Evolutionary conservation across 257 asterid genomes (phyloP).

Genomic region (Scutellaria minor): DNA sequence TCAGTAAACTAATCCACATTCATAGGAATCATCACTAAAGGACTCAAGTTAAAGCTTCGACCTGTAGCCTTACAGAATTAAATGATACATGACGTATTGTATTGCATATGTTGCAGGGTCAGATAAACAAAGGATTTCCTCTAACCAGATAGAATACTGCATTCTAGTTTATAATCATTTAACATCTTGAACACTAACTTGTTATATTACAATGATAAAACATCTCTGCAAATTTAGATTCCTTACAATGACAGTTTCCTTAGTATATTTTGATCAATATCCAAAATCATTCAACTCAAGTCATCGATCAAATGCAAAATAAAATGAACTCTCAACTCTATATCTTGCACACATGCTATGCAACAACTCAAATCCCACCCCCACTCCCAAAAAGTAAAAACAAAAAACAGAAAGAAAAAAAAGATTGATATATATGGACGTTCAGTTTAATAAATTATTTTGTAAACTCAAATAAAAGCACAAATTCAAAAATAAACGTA

Average conservation of each 20-base stretch:
- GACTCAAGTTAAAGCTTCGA: conserved; percentile 11
- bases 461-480: not conserved
- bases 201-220: not conserved
- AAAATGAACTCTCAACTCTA: conserved; percentile 14
- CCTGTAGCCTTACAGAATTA: not conserved
- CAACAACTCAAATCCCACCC: not conserved
- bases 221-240: not conserved
- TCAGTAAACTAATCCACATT: not conserved
- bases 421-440: not conserved
- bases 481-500: conserved; percentile 26
- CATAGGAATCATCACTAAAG: not conserved
- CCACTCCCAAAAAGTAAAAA: not conserved
- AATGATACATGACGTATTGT: not conserved
- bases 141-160: not conserved
- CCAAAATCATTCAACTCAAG: not conserved
- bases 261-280: conserved; percentile 16
- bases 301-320: not conserved
- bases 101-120: not conserved
- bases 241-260: not conserved
- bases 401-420: not conserved
- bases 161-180: not conserved
- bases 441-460: not conserved
- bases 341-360: not conserved
- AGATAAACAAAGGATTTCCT: conserved; percentile 13
- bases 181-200: not conserved